A percentile compares a stretch with the other conserved stretches of the same genome.
Evolutionary conservation across 257 asterid species (phyloP).

Genomic region (Solanum piurae): DNA sequence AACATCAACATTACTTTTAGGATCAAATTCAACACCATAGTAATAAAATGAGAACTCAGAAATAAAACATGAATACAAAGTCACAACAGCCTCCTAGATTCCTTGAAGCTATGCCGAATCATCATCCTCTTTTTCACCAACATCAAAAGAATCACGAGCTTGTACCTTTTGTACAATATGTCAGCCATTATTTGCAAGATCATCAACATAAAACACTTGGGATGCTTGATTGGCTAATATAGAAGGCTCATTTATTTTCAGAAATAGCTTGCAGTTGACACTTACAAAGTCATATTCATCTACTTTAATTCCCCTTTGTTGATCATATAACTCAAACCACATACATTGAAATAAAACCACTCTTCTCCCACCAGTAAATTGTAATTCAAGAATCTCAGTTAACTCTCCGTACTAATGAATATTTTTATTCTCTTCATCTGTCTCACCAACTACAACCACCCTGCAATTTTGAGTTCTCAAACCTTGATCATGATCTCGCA

Average conservation of each 20-base stretch:
- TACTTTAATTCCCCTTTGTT: neutral
- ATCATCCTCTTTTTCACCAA: neutral
- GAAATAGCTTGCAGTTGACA: too few relatives aligned
- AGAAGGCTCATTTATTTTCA: neutral
- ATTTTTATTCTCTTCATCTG: too few relatives aligned
- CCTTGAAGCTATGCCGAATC: too few relatives aligned
- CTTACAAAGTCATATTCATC: neutral
- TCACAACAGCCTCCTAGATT: too few relatives aligned
- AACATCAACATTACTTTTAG: too few relatives aligned
- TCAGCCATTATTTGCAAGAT: neutral
- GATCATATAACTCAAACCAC: neutral
- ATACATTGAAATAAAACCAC: neutral
- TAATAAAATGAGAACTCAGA: too few relatives aligned
- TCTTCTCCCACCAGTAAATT: too few relatives aligned
- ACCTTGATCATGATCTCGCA: neutral
- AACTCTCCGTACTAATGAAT: neutral
- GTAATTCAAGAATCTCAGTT: neutral
- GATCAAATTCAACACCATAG: neutral
- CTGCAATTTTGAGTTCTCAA: neutral
- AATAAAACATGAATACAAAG: neutral
- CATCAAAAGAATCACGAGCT: neutral
- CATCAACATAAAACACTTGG: neutral
- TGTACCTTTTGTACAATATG: neutral
- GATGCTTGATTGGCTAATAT: neutral
- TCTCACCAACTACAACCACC: neutral